A percentile compares a stretch with the other conserved stretches of the same genome.
These are phyloP conservation scores for Zygotorulaspora danielsina DNA, from an alignment of 805 yeast species.

Conservation along the genomic window DNA sequence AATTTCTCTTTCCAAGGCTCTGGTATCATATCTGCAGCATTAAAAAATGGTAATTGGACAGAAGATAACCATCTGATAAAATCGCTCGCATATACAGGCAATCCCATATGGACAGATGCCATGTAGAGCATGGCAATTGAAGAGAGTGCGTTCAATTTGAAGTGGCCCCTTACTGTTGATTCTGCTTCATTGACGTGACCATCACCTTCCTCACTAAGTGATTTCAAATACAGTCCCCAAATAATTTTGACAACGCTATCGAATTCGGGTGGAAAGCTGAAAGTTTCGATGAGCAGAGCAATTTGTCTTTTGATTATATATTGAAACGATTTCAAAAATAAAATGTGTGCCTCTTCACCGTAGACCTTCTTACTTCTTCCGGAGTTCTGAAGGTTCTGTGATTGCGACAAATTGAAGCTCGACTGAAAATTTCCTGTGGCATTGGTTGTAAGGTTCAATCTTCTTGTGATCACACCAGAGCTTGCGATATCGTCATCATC, in stretches of 20 bases:
- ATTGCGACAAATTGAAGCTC: conserved; percentile 31
- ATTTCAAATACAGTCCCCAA: conserved; percentile 34
- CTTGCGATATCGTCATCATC: conserved; percentile 61
- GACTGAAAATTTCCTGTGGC: conserved; percentile 39
- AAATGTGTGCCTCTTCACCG: conserved; percentile 46
- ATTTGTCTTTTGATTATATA: conserved; percentile 47
- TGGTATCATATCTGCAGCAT: conserved; percentile 41
- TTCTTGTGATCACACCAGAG: conserved; percentile 45
- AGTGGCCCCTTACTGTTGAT: background rate
- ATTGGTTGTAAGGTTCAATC: conserved; percentile 49
- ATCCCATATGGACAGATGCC: conserved; percentile 44
- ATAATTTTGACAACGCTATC: conserved; percentile 37
- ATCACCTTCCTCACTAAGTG: conserved; percentile 8
- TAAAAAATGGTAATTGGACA: conserved; percentile 48
- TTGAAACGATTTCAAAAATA: conserved; percentile 49
- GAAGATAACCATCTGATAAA: conserved; percentile 40
- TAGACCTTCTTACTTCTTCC: conserved; percentile 33
- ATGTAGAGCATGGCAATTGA: conserved; percentile 45
- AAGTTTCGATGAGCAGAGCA: conserved; percentile 36
- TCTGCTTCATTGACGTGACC: conserved; percentile 13
- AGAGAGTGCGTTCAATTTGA: conserved; percentile 23
- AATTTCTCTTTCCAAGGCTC: conserved; percentile 35
- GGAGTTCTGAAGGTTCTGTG: conserved; percentile 13
- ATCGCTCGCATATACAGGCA: conserved; percentile 51
- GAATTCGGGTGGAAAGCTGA: conserved; percentile 31